Evolutionary conservation across 306 rosid species (phyloP).

Genomic region (Acacia melanoxylon): DNA sequence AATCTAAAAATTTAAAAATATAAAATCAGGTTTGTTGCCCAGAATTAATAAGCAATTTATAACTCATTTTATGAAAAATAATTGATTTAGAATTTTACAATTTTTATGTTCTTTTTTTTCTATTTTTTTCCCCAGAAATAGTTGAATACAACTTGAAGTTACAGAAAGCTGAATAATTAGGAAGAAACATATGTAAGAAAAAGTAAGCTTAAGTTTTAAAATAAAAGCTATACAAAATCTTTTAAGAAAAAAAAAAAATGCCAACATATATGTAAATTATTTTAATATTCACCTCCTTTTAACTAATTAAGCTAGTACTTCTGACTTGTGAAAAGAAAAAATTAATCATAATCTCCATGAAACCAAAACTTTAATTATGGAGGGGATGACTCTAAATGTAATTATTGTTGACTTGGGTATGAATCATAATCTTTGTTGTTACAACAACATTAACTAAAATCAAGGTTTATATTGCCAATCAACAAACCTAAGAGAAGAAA

Average conservation of each 20-base stretch:
- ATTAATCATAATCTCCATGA: constrained; percentile 74
- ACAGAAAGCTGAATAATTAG: too few species aligned
- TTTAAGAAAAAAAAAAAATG: background rate
- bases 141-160: too few species aligned
- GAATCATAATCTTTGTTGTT: constrained; percentile 22
- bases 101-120: too few species aligned
- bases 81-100: too few species aligned
- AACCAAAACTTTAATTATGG: constrained; percentile 80
- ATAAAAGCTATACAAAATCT: background rate
- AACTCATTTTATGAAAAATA: too few species aligned
- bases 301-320: background rate
- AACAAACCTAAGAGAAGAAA: background rate
- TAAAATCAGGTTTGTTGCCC: too few species aligned
- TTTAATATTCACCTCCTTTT: background rate
- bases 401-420: constrained; percentile 6
- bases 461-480: constrained; percentile 15
- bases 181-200: too few species aligned
- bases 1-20: too few species aligned
- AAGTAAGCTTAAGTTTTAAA: background rate
- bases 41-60: too few species aligned
- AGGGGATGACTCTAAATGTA: constrained; percentile 30
- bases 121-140: too few species aligned
- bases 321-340: constrained; percentile 65
- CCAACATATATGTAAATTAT: too few species aligned
- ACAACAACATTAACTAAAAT: constrained; percentile 18